Conservation (phyloP, 257 asterid genomes). For the Petunia secreta region DNA sequence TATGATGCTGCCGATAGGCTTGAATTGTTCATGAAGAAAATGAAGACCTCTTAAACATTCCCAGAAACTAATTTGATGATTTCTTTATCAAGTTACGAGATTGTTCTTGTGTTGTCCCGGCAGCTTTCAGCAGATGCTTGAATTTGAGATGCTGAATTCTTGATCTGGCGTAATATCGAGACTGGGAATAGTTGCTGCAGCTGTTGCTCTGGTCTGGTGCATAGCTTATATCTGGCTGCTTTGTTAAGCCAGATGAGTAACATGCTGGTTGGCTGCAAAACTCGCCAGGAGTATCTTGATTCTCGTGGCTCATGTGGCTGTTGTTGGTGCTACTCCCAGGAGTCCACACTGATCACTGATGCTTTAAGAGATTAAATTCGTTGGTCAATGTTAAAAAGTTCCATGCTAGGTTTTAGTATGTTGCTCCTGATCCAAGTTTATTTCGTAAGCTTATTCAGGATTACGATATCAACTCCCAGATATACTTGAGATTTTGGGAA, state of each 20-base stretch:
- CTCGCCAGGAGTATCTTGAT: background rate
- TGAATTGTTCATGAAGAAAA: conserved; percentile 64
- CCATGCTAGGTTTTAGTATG: conserved; percentile 4
- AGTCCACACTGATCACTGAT: background rate
- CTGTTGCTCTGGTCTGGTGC: background rate
- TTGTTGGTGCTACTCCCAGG: background rate
- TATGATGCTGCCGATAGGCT: conserved; percentile 57
- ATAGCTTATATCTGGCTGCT: background rate
- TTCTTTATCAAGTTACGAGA: background rate
- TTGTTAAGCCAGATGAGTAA: background rate
- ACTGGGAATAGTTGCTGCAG: background rate
- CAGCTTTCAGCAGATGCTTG: background rate
- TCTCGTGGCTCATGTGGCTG: background rate
- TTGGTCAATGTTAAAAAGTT: background rate
- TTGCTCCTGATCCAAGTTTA: background rate
- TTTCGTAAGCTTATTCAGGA: background rate
- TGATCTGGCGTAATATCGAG: background rate
- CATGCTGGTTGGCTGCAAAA: background rate
- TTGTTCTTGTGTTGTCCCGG: background rate
- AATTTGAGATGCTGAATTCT: conserved; percentile 19
- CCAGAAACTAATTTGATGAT: conserved; percentile 1
- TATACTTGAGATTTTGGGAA: background rate
- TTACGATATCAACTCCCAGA: background rate
- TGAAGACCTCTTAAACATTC: conserved; percentile 53
- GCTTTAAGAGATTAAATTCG: conserved; percentile 9